Percentiles rank a stretch among this genome's conserved stretches.
Evolutionary conservation across 768 basidiomycete species (phyloP).

Genomic region (Lyophyllum atratum): DNA sequence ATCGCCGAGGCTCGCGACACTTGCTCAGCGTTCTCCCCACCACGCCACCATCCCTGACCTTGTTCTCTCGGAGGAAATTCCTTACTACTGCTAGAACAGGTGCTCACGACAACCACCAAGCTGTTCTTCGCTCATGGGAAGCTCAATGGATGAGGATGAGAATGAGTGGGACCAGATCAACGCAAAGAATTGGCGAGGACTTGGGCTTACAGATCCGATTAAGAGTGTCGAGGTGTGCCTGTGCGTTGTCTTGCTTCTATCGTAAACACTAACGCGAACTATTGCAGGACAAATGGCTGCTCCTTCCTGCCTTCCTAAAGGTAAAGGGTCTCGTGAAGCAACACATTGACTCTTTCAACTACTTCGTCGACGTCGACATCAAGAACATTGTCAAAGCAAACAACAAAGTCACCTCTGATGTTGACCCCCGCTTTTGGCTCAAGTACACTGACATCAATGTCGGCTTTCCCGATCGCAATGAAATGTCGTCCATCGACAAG

Average conservation of each 20-base stretch:
- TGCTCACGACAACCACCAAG: neutral
- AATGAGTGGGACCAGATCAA: slow-evolving; percentile 61
- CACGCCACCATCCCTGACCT: neutral
- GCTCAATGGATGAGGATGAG: slow-evolving; percentile 23
- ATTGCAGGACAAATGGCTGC: slow-evolving; percentile 93
- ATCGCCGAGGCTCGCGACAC: neutral
- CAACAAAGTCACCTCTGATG: slow-evolving; percentile 92
- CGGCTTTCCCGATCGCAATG: slow-evolving; percentile 88
- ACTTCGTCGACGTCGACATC: slow-evolving; percentile 96
- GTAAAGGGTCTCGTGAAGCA: slow-evolving; percentile 99
- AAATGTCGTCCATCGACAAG: slow-evolving; percentile 75
- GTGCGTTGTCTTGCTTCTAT: neutral
- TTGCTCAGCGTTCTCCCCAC: neutral
- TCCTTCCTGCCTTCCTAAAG: slow-evolving; percentile 94
- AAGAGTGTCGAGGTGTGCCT: slow-evolving; percentile 85
- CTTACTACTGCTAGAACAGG: too few species aligned
- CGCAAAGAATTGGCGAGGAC: slow-evolving; percentile 67
- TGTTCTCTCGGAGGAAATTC: too few species aligned
- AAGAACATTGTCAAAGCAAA: slow-evolving; percentile 96
- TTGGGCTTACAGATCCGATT: slow-evolving; percentile 85
- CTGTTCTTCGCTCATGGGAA: neutral
- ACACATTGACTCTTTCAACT: slow-evolving; percentile 98
- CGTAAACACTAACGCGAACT: slow-evolving; percentile 7
- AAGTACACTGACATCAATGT: slow-evolving; percentile 96
- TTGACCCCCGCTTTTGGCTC: slow-evolving; percentile 95